These are phyloP conservation scores for Heritiera fomes DNA, from an alignment of 345 rosid genomes.

Conservation along the genomic window DNA sequence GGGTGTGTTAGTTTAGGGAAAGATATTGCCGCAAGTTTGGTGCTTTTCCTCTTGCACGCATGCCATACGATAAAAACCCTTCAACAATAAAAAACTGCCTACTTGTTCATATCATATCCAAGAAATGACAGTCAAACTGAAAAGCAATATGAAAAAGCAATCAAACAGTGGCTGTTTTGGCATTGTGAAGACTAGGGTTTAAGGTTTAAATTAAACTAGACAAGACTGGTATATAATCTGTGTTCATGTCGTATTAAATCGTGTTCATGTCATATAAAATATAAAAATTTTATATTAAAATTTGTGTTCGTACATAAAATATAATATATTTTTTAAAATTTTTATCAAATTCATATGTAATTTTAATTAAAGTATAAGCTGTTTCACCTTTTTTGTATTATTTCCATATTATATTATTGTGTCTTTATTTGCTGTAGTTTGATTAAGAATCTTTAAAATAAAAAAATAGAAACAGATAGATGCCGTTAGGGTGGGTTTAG, in stretches of 20 bases:
- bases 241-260: no score
- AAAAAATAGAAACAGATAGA: not conserved
- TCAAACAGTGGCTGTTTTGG: not conserved
- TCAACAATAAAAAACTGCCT: not conserved
- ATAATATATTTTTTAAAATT: no score
- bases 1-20: constrained; percentile 6
- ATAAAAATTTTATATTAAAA: no score
- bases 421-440: no score
- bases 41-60: constrained; percentile 2
- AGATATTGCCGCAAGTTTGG: constrained; percentile 6
- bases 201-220: not conserved
- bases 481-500: not conserved
- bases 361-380: no score
- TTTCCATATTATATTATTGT: no score
- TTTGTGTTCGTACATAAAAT: no score
- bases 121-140: not conserved
- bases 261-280: no score
- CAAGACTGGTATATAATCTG: no score
- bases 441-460: no score
- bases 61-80: not conserved
- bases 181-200: not conserved
- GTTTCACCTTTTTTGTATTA: no score
- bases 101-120: not conserved
- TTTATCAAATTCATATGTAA: no score
- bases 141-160: not conserved